A percentile compares a stretch with the other conserved stretches of the same genome.
Conservation (phyloP, 257 asterid genomes). For the Fraxinus pennsylvanica region DNA sequence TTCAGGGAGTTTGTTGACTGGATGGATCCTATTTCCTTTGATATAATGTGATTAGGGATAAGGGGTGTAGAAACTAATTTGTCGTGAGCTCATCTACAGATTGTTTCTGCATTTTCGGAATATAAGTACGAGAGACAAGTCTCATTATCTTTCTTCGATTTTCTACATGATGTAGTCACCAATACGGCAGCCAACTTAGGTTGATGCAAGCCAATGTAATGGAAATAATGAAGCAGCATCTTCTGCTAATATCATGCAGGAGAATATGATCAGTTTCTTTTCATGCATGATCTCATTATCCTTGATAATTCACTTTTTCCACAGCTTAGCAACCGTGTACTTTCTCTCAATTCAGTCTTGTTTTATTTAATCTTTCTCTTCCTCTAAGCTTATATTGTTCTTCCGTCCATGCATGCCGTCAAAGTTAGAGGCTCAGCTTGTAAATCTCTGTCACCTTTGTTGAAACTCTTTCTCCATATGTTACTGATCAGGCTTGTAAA, state of each 20-base stretch:
- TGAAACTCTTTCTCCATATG: not conserved
- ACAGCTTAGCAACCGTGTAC: not conserved
- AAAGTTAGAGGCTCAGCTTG: constrained; percentile 1
- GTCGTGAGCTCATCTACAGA: not conserved
- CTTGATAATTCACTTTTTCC: not conserved
- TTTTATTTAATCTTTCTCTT: not conserved
- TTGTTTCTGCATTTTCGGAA: not conserved
- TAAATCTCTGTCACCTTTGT: not conserved
- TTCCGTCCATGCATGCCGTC: not conserved
- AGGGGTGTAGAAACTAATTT: not conserved
- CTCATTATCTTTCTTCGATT: not conserved
- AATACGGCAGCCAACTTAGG: not conserved
- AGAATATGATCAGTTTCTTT: not conserved
- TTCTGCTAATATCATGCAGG: not conserved
- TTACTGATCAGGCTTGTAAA: not conserved
- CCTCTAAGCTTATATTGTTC: not conserved
- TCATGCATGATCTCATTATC: not conserved
- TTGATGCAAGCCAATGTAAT: not conserved
- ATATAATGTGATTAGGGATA: not conserved
- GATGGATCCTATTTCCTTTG: not conserved
- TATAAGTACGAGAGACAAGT: not conserved
- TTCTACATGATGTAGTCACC: not conserved
- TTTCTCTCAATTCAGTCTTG: not conserved
- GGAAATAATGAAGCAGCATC: not conserved
- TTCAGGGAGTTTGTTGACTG: not conserved